A percentile compares a stretch with the other conserved stretches of the same genome.
phyloP scores from a whole-genome alignment of 2,329 filamentous ascomycete genomes.

The Cordyceps militaris region DNA sequence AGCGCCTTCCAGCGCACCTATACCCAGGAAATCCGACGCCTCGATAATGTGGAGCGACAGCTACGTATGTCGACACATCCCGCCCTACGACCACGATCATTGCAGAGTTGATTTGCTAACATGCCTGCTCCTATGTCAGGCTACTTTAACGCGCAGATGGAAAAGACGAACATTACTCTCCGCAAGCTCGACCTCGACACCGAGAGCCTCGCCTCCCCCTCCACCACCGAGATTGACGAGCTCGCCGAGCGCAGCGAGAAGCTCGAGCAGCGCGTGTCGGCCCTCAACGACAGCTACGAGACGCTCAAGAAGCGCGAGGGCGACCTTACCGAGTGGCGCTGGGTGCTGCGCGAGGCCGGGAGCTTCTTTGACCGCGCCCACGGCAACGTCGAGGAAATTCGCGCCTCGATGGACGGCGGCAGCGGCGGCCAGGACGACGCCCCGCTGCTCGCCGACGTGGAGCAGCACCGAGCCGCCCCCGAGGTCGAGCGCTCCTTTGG shows the following conservation, averaged over 20 bases:
- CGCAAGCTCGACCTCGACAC: slow-evolving; percentile 87
- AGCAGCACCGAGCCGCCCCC: slow-evolving; percentile 63
- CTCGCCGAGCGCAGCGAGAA: slow-evolving; percentile 86
- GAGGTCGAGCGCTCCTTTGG: slow-evolving; percentile 83
- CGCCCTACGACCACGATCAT: background rate
- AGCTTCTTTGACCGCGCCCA: slow-evolving; percentile 96
- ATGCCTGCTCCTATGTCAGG: slow-evolving; percentile 43
- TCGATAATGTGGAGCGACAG: slow-evolving; percentile 97
- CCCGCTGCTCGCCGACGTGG: slow-evolving; percentile 84
- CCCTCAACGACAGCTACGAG: slow-evolving; percentile 96
- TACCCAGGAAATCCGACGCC: slow-evolving; percentile 91
- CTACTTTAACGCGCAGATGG: slow-evolving; percentile 94
- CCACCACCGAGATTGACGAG: slow-evolving; percentile 93
- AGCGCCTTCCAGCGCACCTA: slow-evolving; percentile 96
- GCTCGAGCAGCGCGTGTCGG: slow-evolving; percentile 83
- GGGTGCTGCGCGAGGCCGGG: slow-evolving; percentile 92
- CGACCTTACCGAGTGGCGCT: slow-evolving; percentile 95
- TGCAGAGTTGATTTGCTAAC: background rate
- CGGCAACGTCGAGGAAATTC: slow-evolving; percentile 93
- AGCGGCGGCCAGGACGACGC: slow-evolving; percentile 95
- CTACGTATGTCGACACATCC: slow-evolving; percentile 59
- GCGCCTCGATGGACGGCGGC: slow-evolving; percentile 67
- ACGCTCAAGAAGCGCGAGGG: slow-evolving; percentile 96
- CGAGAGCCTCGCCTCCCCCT: slow-evolving; percentile 77
- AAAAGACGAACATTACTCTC: slow-evolving; percentile 80